Conservation (phyloP, 2,329 filamentous ascomycete genomes). For the Chaetomium sp. region DNA sequence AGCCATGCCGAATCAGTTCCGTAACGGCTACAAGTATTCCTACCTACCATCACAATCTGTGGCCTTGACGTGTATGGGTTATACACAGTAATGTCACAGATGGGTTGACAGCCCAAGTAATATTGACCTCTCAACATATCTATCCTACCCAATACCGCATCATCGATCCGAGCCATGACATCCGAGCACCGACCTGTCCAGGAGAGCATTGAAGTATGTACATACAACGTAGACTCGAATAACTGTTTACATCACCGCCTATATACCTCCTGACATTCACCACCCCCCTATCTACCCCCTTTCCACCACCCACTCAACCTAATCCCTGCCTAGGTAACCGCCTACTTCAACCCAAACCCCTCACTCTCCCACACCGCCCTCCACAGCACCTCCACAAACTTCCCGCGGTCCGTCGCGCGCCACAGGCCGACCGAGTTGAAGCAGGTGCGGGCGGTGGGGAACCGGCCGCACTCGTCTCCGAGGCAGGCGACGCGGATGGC, state of each 20-base stretch:
- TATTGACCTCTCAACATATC: background rate
- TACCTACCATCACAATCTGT: background rate
- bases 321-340: too few relatives aligned
- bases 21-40: too few relatives aligned
- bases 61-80: background rate
- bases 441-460: conserved; percentile 85
- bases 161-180: background rate
- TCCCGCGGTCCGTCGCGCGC: conserved; percentile 1
- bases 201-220: background rate
- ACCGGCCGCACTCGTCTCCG: conserved; percentile 72
- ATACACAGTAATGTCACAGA: too few relatives aligned
- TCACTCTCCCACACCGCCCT: conserved; percentile 86
- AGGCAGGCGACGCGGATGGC: conserved; percentile 75
- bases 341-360: conserved; percentile 82
- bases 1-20: too few relatives aligned
- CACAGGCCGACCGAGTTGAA: conserved; percentile 70
- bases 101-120: background rate
- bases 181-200: background rate
- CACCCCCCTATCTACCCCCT: background rate
- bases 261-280: background rate
- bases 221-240: background rate
- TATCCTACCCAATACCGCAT: background rate
- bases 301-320: background rate
- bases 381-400: conserved; percentile 59
- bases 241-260: background rate